phyloP scores from a whole-genome alignment of 1,139 yeast genomes.

The Magnusiomyces ingens region DNA sequence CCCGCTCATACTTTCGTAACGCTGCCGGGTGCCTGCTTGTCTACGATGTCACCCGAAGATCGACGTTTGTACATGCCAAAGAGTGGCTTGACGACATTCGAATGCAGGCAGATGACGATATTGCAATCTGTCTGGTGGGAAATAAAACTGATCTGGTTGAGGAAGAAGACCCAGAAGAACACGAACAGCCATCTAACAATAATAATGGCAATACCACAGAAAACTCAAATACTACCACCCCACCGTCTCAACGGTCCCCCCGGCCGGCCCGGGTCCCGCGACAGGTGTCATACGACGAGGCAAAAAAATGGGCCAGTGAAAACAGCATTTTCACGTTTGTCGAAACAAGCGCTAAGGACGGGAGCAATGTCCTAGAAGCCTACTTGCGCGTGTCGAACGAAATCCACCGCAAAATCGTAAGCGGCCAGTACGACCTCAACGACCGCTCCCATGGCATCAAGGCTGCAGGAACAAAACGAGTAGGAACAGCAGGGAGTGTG shows the following conservation, averaged over 20 bases:
- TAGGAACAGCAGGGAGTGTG: slow-evolving; percentile 1
- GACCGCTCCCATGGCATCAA: slow-evolving; percentile 29
- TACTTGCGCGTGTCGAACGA: slow-evolving; percentile 82
- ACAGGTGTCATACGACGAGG: slow-evolving; percentile 72
- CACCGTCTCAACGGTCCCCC: too few relatives aligned
- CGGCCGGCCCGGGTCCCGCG: slow-evolving; percentile 44
- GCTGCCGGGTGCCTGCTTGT: slow-evolving; percentile 81
- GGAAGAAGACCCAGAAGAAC: neutral
- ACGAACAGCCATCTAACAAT: neutral
- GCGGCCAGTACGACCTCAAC: slow-evolving; percentile 29
- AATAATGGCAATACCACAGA: neutral
- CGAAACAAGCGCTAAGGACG: slow-evolving; percentile 87
- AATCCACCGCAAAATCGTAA: slow-evolving; percentile 31
- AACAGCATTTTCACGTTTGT: slow-evolving; percentile 88
- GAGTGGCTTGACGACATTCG: slow-evolving; percentile 58
- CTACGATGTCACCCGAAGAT: slow-evolving; percentile 81
- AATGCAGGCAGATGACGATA: slow-evolving; percentile 73
- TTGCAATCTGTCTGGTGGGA: slow-evolving; percentile 85
- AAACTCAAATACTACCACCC: neutral
- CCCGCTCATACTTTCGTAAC: slow-evolving; percentile 73
- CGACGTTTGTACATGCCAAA: slow-evolving; percentile 31
- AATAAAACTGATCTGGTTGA: slow-evolving; percentile 65
- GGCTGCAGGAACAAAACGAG: slow-evolving; percentile 18
- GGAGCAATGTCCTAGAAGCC: slow-evolving; percentile 83
- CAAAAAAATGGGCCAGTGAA: slow-evolving; percentile 68